Percentiles rank a stretch among this genome's conserved stretches.
These are phyloP conservation scores for Termitomyces sp. DNA, from an alignment of 768 basidiomycete genomes.

Conservation along the genomic window DNA sequence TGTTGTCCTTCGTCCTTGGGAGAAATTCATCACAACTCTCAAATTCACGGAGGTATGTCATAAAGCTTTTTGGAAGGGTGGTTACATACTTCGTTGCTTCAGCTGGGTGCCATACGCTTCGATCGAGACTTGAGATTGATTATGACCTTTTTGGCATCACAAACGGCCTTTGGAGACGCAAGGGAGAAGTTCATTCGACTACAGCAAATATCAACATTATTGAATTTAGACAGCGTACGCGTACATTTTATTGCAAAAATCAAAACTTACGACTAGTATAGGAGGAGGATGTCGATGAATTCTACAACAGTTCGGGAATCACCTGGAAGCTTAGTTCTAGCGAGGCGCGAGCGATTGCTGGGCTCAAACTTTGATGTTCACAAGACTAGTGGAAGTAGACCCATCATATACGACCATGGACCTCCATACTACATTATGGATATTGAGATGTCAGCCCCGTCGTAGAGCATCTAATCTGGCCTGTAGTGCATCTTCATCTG, in stretches of 20 bases:
- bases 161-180: slow-evolving; percentile 86
- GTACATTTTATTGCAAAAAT: neutral
- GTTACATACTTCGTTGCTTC: slow-evolving; percentile 5
- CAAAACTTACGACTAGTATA: slow-evolving; percentile 28
- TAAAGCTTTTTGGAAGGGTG: neutral
- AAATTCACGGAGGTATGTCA: slow-evolving; percentile 81
- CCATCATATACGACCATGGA: neutral
- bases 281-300: slow-evolving; percentile 95
- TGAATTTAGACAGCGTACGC: slow-evolving; percentile 83
- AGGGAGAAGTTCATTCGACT: slow-evolving; percentile 90
- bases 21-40: slow-evolving; percentile 77
- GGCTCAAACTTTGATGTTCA: slow-evolving; percentile 45
- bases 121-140: slow-evolving; percentile 90
- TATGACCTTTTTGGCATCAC: slow-evolving; percentile 79
- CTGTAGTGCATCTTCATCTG: slow-evolving; percentile 93
- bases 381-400: neutral
- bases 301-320: slow-evolving; percentile 92
- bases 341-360: slow-evolving; percentile 72
- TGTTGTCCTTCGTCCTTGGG: slow-evolving; percentile 92
- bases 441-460: slow-evolving; percentile 45
- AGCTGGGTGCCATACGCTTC: slow-evolving; percentile 96
- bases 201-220: slow-evolving; percentile 88
- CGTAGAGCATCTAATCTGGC: slow-evolving; percentile 89
- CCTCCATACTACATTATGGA: slow-evolving; percentile 10
- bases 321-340: slow-evolving; percentile 79